A percentile compares a stretch with the other conserved stretches of the same genome.
Evolutionary conservation across 2,329 filamentous ascomycete genomes (phyloP).

Genomic region (Xylaria sp.): DNA sequence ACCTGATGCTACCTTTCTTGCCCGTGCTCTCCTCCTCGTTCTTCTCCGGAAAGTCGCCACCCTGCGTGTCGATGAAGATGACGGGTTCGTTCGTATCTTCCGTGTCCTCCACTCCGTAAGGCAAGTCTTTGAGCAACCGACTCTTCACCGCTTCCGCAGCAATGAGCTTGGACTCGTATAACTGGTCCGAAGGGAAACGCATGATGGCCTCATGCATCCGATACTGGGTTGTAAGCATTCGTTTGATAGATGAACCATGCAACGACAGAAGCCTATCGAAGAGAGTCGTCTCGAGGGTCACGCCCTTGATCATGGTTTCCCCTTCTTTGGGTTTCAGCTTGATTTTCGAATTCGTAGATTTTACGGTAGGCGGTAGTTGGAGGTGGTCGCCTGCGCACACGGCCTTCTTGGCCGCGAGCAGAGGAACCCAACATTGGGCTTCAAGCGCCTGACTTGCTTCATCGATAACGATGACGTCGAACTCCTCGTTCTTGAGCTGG

Average conservation of each 20-base stretch:
- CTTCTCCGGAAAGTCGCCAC: slow-evolving; percentile 88
- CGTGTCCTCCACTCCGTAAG: slow-evolving; percentile 79
- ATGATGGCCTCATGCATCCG: slow-evolving; percentile 98
- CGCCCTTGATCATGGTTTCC: slow-evolving; percentile 59
- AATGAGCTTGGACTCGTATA: slow-evolving; percentile 85
- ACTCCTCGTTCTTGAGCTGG: slow-evolving; percentile 81
- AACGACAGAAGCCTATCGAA: slow-evolving; percentile 88
- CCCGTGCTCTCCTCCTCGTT: slow-evolving; percentile 70
- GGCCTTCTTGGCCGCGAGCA: slow-evolving; percentile 83
- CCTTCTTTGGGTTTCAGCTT: slow-evolving; percentile 51
- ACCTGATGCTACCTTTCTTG: slow-evolving; percentile 61
- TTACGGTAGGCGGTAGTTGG: slow-evolving; percentile 94
- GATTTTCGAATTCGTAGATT: slow-evolving; percentile 71
- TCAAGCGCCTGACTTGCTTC: slow-evolving; percentile 96
- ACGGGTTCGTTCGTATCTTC: slow-evolving; percentile 91
- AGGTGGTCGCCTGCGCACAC: slow-evolving; percentile 94
- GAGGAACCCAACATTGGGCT: slow-evolving; percentile 95
- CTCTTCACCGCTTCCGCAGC: slow-evolving; percentile 82
- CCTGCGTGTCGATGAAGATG: slow-evolving; percentile 96
- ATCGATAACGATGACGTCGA: slow-evolving; percentile 95
- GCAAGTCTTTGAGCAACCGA: slow-evolving; percentile 79
- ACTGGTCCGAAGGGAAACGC: slow-evolving; percentile 88
- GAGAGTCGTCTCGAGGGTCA: slow-evolving; percentile 85
- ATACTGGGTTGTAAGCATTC: slow-evolving; percentile 96
- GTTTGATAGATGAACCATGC: slow-evolving; percentile 85